Evolutionary conservation across 1,284 basidiomycete genomes (phyloP), one percentile per base, ranked within the genome.

Genomic region (Ustilago vetiveriae): DNA sequence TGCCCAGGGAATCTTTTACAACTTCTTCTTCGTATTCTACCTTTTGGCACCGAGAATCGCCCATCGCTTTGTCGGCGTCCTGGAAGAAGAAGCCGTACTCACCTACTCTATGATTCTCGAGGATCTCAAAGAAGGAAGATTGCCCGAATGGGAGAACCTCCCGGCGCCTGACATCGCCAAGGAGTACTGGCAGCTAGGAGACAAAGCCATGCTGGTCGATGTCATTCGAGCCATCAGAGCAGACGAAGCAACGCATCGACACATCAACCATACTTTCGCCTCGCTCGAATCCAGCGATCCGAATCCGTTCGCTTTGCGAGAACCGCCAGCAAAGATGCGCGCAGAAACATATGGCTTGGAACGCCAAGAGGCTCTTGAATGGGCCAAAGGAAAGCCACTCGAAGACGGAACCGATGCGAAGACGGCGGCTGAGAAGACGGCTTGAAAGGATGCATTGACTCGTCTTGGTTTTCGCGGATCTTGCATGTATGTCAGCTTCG

Each of bases 61-160:
- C 66, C 95, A 98, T 83, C 90, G 95, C 27, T 98, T 98, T 81
- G 94, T 98, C 40, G 95, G 87, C n/a, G 85, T 92, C 77, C 85
- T 98, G 9, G 95, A 98, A 79, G 94, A 98, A 84, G 94, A 98
- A 83, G 94, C 94, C 4, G 92, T 95, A 6, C 23, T 64, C 24
- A 72, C 56, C n/a, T 64, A 74, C 82, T 91, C 92, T 6, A 87
- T 88, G 70, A 89, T 90, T 80, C 92, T 96, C 66, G 79, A 87
- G 42, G 92, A 97, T 62, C 85, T 97, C 21, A 90, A 94, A 79
- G 86, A 86, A n/a, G 93, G 93, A 14, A 87, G 87, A 39, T 85
- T 98, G 48, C 93, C 94, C 0, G 90, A 91, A 82, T 98, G 94
- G 94, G 76, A 81, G 23, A 73, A 82, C 37, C 56, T 72, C 7